These are phyloP conservation scores for Aspergillus ochraceus DNA, from an alignment of 2,329 filamentous ascomycete species.

Conservation along the genomic window DNA sequence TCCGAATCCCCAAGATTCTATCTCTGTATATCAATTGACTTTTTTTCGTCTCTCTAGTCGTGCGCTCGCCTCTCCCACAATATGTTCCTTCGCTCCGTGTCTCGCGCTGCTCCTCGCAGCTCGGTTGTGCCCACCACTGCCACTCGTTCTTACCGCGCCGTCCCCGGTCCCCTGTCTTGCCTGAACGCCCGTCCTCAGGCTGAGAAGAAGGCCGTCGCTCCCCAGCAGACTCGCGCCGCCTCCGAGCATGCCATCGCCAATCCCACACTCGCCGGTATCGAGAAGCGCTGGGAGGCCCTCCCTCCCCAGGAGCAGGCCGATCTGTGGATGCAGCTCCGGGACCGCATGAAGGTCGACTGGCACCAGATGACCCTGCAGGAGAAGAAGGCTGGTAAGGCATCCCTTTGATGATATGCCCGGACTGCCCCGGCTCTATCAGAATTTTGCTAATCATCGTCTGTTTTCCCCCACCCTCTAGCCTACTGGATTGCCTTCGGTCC, in stretches of 20 bases:
- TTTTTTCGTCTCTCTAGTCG: conserved; percentile 21
- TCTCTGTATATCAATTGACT: conserved; percentile 27
- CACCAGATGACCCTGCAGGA: conserved; percentile 90
- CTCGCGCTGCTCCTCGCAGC: conserved; percentile 47
- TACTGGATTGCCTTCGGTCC: conserved; percentile 99
- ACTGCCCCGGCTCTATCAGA: conserved; percentile 7
- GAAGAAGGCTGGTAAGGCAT: conserved; percentile 94
- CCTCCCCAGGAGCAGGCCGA: conserved; percentile 98
- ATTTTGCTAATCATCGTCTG: conserved; percentile 24
- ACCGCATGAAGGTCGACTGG: conserved; percentile 99
- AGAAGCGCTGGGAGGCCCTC: conserved; percentile 99
- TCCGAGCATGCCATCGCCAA: conserved; percentile 94
- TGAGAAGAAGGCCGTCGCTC: conserved; percentile 37
- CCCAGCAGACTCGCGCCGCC: conserved; percentile 56
- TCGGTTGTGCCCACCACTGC: conserved; percentile 36
- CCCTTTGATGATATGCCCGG: not conserved
- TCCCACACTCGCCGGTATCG: conserved; percentile 94
- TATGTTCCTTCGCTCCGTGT: conserved; percentile 49
- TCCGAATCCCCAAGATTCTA: conserved; percentile 17
- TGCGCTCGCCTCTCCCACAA: conserved; percentile 34
- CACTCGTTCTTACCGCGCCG: conserved; percentile 32
- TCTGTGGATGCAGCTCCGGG: conserved; percentile 96
- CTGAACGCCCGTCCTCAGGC: conserved; percentile 36
- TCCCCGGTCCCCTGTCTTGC: conserved; percentile 38
- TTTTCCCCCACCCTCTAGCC: conserved; percentile 56